Conservation (phyloP, 2,329 filamentous ascomycete genomes). For the Sporothrix pallida region DNA sequence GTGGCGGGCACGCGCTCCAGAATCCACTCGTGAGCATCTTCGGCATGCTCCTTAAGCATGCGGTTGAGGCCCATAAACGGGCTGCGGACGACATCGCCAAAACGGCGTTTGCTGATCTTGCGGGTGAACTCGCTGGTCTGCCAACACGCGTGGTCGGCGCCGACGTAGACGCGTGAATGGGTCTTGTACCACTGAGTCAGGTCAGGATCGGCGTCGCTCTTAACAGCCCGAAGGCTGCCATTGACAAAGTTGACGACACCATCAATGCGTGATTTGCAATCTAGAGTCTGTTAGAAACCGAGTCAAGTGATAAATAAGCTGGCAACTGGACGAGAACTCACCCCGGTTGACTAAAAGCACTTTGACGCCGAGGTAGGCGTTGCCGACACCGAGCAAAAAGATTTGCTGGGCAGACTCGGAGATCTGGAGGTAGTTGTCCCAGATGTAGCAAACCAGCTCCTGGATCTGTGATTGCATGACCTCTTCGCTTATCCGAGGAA, state of each 20-base stretch:
- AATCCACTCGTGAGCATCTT: slow-evolving; percentile 61
- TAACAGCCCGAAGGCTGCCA: slow-evolving; percentile 76
- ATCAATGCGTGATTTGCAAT: slow-evolving; percentile 70
- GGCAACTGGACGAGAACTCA: slow-evolving; percentile 46
- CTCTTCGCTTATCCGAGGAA: slow-evolving; percentile 53
- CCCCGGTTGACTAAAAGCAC: slow-evolving; percentile 79
- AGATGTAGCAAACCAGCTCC: slow-evolving; percentile 82
- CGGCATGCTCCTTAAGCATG: slow-evolving; percentile 63
- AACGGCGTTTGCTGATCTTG: slow-evolving; percentile 65
- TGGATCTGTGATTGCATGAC: slow-evolving; percentile 65
- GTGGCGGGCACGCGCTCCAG: slow-evolving; percentile 46
- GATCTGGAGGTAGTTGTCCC: slow-evolving; percentile 95
- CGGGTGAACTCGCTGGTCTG: slow-evolving; percentile 63
- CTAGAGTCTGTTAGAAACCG: slow-evolving; percentile 42
- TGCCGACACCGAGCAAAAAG: slow-evolving; percentile 87
- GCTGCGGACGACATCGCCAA: slow-evolving; percentile 63
- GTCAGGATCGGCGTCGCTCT: slow-evolving; percentile 75
- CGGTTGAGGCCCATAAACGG: slow-evolving; percentile 54
- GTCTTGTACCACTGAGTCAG: slow-evolving; percentile 82
- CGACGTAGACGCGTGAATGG: slow-evolving; percentile 80
- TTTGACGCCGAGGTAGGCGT: slow-evolving; percentile 83
- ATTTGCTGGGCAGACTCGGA: slow-evolving; percentile 73
- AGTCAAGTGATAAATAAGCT: slow-evolving; percentile 34
- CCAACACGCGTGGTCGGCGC: slow-evolving; percentile 78
- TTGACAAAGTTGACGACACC: slow-evolving; percentile 83